Base-by-base conservation (phyloP, 495 filamentous ascomycete species). In the Aspergillus biplanus region DNA sequence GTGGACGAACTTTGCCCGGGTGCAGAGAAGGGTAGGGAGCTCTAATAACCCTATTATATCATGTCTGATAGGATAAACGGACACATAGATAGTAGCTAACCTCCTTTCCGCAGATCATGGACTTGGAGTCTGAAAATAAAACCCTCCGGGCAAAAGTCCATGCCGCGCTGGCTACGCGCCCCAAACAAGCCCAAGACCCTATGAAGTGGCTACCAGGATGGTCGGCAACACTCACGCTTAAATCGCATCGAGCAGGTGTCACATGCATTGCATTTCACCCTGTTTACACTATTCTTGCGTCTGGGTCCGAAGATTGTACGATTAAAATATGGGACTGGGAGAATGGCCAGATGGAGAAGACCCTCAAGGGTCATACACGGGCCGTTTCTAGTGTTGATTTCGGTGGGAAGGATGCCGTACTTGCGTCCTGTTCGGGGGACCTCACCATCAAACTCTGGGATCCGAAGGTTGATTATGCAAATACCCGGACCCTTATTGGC, bases 311-410 rank as follows among this genome's bases (percentile, higher is more conserved):
- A 74, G 94, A 98, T 73, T 87, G 86, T 21, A 97, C 92, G n/a
- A 85, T 98, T 71, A 98, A 98, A 72, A 92, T 98, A 58, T 98
- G 95, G 94, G 94, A 97, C 68, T 97, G 92, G 91, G 94, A 98
- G 67, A 78, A 96, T 21, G 94, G 94, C 16, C 93, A 97, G 73
- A 83, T 97, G 7, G 94, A 97, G 70, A 77, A 89, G 33, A 97
- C 94, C 0, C 82, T 97, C 53, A 97, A 97, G 68, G 93, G 93
- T 3, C 94, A 99, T 72, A 97, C 92, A 4, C 96, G 91, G 70
- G 86, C 90, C 5, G 92, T 97, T 4, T 71, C 95, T 13, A 92
- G 96, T 72, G 85, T 97, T 52, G 95, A 97, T 67, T 97, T 90
- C 76, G 94, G 94, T 13, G 95, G 94, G 0, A 92, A 92, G 1